These are phyloP conservation scores for Tetrahymena elliotti DNA, from an alignment of 73 alveolate species.

Conservation along the genomic window DNA sequence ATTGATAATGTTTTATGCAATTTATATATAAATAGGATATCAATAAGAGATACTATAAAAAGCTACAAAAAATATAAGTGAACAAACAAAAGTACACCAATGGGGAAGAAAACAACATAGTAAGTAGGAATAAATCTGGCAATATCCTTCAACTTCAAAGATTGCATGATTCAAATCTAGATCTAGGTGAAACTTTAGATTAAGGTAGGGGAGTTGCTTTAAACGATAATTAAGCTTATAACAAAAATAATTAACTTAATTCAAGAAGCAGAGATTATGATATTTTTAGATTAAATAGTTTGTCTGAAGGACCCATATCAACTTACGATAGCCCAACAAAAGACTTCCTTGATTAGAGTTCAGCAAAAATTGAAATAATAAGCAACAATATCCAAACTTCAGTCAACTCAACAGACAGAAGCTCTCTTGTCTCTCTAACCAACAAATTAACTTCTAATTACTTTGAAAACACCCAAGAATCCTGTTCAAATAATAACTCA, in stretches of 20 bases:
- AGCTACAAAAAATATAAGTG: neutral
- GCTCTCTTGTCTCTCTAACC: neutral
- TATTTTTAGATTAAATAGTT: neutral
- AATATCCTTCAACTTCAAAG: neutral
- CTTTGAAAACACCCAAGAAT: neutral
- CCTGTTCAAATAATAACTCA: neutral
- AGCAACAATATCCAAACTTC: neutral
- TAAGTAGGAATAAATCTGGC: neutral
- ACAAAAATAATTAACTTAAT: neutral
- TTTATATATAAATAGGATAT: neutral
- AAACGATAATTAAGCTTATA: neutral
- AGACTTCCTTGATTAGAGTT: neutral
- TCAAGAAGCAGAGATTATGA: neutral
- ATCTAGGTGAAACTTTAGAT: neutral
- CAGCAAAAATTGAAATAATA: neutral
- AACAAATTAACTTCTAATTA: neutral
- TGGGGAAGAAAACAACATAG: neutral
- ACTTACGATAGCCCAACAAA: neutral
- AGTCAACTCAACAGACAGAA: neutral
- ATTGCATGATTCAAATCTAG: neutral
- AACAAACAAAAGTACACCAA: neutral
- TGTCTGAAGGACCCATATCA: neutral
- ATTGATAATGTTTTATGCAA: neutral
- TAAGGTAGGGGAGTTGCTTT: neutral
- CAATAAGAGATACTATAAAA: neutral